Percentiles rank a stretch among this genome's conserved stretches.
These are phyloP conservation scores for Ophiocordyceps camponoti-floridani DNA, from an alignment of 2,329 filamentous ascomycete genomes.

Conservation along the genomic window DNA sequence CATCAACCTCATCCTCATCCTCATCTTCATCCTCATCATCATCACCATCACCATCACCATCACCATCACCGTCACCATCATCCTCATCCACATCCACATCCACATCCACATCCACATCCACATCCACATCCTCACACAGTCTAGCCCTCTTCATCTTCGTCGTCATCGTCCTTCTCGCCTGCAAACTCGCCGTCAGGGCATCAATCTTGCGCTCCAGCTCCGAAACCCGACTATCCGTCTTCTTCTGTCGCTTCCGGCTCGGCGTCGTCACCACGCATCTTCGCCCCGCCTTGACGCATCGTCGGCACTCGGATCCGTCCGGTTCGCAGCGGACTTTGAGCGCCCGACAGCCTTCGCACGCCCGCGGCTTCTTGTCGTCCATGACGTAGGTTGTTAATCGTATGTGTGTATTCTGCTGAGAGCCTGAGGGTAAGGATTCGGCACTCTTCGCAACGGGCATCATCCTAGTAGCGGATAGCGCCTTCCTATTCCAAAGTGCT, in stretches of 20 bases:
- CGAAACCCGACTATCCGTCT: constrained; percentile 74
- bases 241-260: constrained; percentile 68
- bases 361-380: constrained; percentile 41
- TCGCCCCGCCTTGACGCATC: constrained; percentile 67
- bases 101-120: background rate
- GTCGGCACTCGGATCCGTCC: constrained; percentile 49
- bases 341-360: constrained; percentile 58
- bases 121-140: constrained; percentile 1
- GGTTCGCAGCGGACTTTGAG: constrained; percentile 77
- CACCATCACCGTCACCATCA: constrained; percentile 14
- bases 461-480: no score
- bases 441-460: no score
- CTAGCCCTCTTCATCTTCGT: background rate
- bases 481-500: no score
- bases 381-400: no score
- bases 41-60: background rate
- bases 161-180: constrained; percentile 25
- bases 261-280: constrained; percentile 61
- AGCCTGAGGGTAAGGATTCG: no score
- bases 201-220: constrained; percentile 91
- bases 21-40: background rate
- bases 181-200: constrained; percentile 63
- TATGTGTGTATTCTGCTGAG: no score
- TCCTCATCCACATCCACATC: constrained; percentile 31
- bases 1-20: constrained; percentile 14